Evolutionary conservation across 2,329 filamentous ascomycete genomes (phyloP), one percentile per base, ranked within the genome.

Genomic region (Aspergillus sp.): DNA sequence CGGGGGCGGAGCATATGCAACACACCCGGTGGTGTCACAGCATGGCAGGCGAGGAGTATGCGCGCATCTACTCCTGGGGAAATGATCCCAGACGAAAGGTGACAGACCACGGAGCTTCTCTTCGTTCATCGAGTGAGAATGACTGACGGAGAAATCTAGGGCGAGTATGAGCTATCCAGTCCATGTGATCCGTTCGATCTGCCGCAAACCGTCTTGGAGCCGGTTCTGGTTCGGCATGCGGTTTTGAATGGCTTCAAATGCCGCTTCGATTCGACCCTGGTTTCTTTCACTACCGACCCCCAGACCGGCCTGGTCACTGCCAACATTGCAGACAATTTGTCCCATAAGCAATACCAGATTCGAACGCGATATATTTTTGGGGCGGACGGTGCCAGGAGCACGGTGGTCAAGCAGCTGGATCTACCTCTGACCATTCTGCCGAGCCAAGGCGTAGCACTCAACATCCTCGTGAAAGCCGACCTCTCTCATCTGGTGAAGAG

Each of bases 321-420:
- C n/a, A 71, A 49, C 0, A 54, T 79, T 1, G 60, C 61, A 10
- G 76, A 79, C 51, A 66, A 66, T 5, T 31, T 76, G 4, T 68
- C 72, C 0, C 64, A 67, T 1, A 34, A 57, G 1, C 54, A 66
- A 11, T 83, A 80, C 64, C 56, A 59, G 20, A 75, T 86, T 36
- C 70, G 72, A 7, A 77, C 81, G 0, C 78, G 78, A 49, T 86
- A 81, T 56, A 68, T 87, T 6, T 83, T 86, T 55, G 84, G 83
- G 3, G 81, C 78, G 42, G 84, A 87, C 62, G 84, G 77, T 13
- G 32, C 32, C 32, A 36, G 32, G 32, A 36, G 32, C 32, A 16
- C 3, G 32, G 32, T 36, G 32, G 65, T 80, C 38, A 63, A 69
- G 14, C 71, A 80, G 55, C 67, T 81, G 2, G 62, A 75, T 11